Evolutionary conservation across 1,284 basidiomycete species (phyloP).

Genomic region (Ustilago bromivora): DNA sequence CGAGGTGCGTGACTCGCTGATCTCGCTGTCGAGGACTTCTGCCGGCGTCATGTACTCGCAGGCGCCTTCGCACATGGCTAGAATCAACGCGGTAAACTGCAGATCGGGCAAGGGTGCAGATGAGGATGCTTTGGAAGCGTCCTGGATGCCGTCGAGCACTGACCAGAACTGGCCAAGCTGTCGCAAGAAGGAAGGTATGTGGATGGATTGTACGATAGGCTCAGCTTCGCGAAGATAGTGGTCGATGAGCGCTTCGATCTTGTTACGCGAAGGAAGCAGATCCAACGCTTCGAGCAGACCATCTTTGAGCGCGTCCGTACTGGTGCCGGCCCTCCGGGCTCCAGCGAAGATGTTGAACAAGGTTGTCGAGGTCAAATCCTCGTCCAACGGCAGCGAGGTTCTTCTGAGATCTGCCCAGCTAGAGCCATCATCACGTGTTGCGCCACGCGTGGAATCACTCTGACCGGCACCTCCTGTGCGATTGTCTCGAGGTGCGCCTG

Average conservation of each 20-base stretch:
- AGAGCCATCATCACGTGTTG: not conserved
- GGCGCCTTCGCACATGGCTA: conserved; percentile 45
- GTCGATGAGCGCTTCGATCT: conserved; percentile 35
- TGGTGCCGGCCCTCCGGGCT: not conserved
- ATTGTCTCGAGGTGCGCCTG: not conserved
- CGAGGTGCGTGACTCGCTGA: conserved; percentile 28
- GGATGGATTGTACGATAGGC: conserved; percentile 37
- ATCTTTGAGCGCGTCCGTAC: not conserved
- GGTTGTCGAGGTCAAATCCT: conserved; percentile 17
- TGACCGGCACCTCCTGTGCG: not conserved
- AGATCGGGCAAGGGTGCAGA: conserved; percentile 21
- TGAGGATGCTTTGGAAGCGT: not conserved
- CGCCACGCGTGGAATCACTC: not conserved
- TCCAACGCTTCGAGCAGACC: conserved; percentile 23
- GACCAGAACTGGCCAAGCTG: conserved; percentile 41
- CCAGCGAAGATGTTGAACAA: conserved; percentile 23
- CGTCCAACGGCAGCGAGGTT: not conserved
- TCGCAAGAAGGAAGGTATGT: conserved; percentile 31
- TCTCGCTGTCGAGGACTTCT: conserved; percentile 45
- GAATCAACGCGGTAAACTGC: conserved; percentile 42
- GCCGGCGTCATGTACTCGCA: conserved; percentile 51
- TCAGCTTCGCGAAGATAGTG: conserved; percentile 46
- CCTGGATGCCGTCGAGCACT: conserved; percentile 13
- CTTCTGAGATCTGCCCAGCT: not conserved
- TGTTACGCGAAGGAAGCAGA: conserved; percentile 33